Conservation (phyloP, 2,329 filamentous ascomycete species). For the Fusarium acutatum region DNA sequence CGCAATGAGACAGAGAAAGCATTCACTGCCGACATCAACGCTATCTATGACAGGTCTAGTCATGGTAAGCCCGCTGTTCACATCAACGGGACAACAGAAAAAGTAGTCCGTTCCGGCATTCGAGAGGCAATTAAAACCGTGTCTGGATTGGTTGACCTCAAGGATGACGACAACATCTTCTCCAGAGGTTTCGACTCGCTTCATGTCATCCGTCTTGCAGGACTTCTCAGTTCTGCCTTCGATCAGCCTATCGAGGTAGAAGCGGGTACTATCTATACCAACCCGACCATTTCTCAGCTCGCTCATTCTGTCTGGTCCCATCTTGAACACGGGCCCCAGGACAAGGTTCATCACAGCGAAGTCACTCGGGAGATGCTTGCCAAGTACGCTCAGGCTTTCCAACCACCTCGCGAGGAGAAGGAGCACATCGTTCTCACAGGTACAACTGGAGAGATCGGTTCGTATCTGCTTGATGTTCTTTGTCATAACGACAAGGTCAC, state of each 20-base stretch:
- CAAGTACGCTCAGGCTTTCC: background rate
- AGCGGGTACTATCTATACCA: background rate
- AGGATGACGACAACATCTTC: background rate
- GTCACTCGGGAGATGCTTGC: background rate
- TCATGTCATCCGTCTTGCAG: background rate
- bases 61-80: background rate
- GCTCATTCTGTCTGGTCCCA: background rate
- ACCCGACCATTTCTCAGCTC: background rate
- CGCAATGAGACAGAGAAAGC: background rate
- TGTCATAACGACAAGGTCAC: background rate
- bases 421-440: background rate
- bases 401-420: background rate
- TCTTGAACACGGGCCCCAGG: background rate
- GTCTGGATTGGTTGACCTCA: background rate
- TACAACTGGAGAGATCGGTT: background rate
- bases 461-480: background rate
- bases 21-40: background rate
- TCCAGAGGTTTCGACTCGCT: background rate
- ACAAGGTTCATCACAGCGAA: background rate
- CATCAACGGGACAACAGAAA: background rate
- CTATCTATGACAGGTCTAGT: background rate
- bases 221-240: background rate
- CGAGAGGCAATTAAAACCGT: background rate
- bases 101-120: background rate
- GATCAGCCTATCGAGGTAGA: rapidly evolving